Base-by-base conservation (phyloP, 2,329 filamentous ascomycete genomes). In the Chaetomium strumarium region DNA sequence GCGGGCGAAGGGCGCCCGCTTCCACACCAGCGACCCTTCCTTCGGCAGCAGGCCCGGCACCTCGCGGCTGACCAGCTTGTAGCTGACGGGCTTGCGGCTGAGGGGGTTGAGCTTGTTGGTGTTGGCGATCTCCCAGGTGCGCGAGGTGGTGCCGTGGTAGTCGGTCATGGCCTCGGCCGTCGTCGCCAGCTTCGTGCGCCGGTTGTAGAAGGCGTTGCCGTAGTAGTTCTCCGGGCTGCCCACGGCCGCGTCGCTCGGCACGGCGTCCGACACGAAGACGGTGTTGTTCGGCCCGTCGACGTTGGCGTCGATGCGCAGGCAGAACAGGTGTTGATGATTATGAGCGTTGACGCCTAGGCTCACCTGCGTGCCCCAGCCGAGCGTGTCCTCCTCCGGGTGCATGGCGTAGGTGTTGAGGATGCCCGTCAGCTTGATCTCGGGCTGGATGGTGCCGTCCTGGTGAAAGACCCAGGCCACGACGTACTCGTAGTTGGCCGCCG, bases 281-380 rank as follows among this genome's bases (percentile, higher is more conserved):
- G 90, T 91, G 68, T 96, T 96, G 58, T 84, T 78, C 1, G 85
- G 81, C 0, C 91, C 91, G 65, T 96, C 91, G 51, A 96, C 80
- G 64, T 92, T 93, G 31, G 90, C 81, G 66, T 96, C 88, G 40
- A 96, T 75, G 39, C 91, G 88, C 40, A 96, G 74, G 66, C 90
- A 96, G 80, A 96, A 96, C 31, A 96, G 78, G 68, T 96, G 91
- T 70, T 96, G 90, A 69, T 96, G 91, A 73, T 96, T 96, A 72
- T 96, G 91, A 0, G 91, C 91, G 64, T 96, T 95, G 64, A 96
- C 90, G 38, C 88, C 76, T 63, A 46, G 47, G 49, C 46, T 93
- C 9, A 96, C 91, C 68, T 95, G 85, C 0, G 90, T 95, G 52
- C 91, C 91, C 88, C 89, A 96, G 55, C 88, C 89, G 30, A 87